These are phyloP conservation scores for Starmerella vaccinii DNA, from an alignment of 805 yeast genomes.

Conservation along the genomic window DNA sequence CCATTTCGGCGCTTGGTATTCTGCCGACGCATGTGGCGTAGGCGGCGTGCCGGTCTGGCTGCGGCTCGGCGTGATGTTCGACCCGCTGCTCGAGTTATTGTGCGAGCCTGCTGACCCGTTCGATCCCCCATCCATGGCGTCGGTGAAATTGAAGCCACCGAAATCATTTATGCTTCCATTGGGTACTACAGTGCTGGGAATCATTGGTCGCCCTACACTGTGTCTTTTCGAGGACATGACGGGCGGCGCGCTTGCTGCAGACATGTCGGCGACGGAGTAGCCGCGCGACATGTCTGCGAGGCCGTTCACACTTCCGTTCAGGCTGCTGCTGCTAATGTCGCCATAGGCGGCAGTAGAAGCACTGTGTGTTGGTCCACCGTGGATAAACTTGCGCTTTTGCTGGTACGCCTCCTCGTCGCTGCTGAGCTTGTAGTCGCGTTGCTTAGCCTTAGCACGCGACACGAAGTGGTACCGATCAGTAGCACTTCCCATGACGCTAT, in stretches of 20 bases:
- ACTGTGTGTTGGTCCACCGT: conserved; percentile 13
- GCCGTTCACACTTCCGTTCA: conserved; percentile 1
- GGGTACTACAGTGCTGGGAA: conserved; percentile 2
- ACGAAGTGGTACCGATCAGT: conserved; percentile 29
- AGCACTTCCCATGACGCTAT: conserved; percentile 24
- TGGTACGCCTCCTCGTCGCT: conserved; percentile 21
- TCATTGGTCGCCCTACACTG: not conserved
- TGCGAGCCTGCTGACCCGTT: conserved; percentile 20
- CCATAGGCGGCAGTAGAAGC: not conserved
- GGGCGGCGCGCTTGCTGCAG: not conserved
- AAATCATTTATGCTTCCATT: conserved; percentile 4
- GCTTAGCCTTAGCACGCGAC: conserved; percentile 16
- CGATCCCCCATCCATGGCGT: conserved; percentile 10
- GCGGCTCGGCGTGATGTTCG: conserved; percentile 17
- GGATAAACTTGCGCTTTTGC: conserved; percentile 16
- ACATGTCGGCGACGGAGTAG: not conserved
- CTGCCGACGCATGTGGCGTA: conserved; percentile 21
- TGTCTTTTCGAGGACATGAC: not conserved
- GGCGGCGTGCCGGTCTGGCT: conserved; percentile 20
- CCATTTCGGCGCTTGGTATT: conserved; percentile 6
- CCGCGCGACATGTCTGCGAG: not conserved
- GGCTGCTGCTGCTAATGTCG: not conserved
- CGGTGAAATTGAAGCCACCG: conserved; percentile 14
- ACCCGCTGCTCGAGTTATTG: conserved; percentile 19
- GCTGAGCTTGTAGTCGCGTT: conserved; percentile 16